Evolutionary conservation across 164 flowering plant species (phyloP), one percentile per base, ranked within the genome.

Genomic region (Tetracentron sinense): DNA sequence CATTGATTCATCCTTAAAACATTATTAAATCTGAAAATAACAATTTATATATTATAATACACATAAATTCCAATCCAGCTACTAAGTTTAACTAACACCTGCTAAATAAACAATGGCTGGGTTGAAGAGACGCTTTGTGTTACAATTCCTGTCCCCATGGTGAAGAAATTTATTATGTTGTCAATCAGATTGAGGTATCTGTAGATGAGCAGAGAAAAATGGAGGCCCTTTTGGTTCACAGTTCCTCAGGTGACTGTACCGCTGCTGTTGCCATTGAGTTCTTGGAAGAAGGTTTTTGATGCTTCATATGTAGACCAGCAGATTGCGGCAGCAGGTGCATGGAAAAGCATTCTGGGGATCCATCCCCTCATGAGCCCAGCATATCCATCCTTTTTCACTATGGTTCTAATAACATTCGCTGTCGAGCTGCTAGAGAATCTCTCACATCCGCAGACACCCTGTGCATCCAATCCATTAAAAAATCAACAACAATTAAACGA

Each of bases 301-400:
- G 92, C 87, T 75, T 92, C 96, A 60, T 89, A 92, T 1, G 92
- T 85, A 3, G 96, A 85, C 96, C 96, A 92, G 77, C 89, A 89
- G 69, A 89, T 92, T n/a, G 97, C 97, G n/a, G 97, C 96, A 59
- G 96, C 98, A 48, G 98, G 98, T n/a, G 98, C 91, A 78, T 92
- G 97, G 78, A 89, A 92, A 29, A 92, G 89, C 90, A 89, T 92
- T 67, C 97, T 85, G 16, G 97, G 96, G 54, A 72, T 72, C 97
- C 97, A 89, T 54, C 97, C 97, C 67, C 96, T 83, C 73, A 87
- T 58, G 11, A 92, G 79, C 14, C 96, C 97, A n/a, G 76, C 74
- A 68, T 85, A 86, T 1, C 97, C 96, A 65, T 91, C 97, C 75
- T 84, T 82, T 58, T 66, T 72, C 54, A 88, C 68, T 71, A 91